Percentiles rank a stretch among this genome's conserved stretches.
Conservation (phyloP, 129 eudicot species). For the Escallonia herrerae region DNA sequence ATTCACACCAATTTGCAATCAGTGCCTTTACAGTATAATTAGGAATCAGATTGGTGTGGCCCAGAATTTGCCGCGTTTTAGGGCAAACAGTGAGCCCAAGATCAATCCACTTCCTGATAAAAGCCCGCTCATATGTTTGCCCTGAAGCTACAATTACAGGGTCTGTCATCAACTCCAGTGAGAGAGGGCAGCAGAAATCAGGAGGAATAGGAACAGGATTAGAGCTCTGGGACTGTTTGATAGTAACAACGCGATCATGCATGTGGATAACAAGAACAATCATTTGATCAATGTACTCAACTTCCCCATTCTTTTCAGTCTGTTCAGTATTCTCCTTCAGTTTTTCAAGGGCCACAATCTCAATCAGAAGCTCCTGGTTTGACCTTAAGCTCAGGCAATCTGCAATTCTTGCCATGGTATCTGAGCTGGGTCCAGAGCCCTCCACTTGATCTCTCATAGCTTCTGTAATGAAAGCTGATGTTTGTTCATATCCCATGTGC, state of each 20-base stretch:
- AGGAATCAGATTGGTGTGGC: conserved; percentile 85
- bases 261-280: conserved; percentile 66
- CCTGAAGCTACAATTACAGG: conserved; percentile 98
- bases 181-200: conserved; percentile 95
- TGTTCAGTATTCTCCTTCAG: conserved; percentile 88
- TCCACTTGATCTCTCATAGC: conserved; percentile 63
- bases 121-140: conserved; percentile 88
- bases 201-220: conserved; percentile 74
- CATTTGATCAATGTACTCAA: conserved; percentile 70
- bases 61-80: conserved; percentile 79
- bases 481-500: conserved; percentile 46
- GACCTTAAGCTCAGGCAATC: conserved; percentile 68
- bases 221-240: conserved; percentile 61
- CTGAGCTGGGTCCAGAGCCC: conserved; percentile 65
- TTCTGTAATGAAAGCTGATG: conserved; percentile 41
- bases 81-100: conserved; percentile 97
- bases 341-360: conserved; percentile 96
- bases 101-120: conserved; percentile 86
- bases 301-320: conserved; percentile 71
- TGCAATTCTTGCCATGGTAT: conserved; percentile 50
- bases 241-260: conserved; percentile 57
- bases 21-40: conserved; percentile 95
- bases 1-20: conserved; percentile 87
- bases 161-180: conserved; percentile 95
- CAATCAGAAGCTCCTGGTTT: conserved; percentile 84